Conservation (phyloP, 768 basidiomycete species). For the Tulasnella sp. region DNA sequence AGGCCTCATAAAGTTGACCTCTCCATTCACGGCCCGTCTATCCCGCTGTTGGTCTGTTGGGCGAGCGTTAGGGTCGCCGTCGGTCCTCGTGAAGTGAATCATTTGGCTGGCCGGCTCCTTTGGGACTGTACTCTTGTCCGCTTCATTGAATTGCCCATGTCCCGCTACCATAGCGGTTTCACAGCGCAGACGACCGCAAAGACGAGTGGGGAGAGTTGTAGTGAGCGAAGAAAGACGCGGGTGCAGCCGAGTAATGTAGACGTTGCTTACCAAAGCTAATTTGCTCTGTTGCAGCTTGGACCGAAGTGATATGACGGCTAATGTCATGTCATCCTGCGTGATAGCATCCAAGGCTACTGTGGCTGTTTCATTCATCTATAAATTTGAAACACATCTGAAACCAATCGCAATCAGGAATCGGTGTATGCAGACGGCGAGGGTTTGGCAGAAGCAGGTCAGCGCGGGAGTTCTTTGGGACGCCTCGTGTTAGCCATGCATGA, state of each 20-base stretch:
- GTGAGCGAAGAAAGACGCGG: neutral
- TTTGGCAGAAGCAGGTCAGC: neutral
- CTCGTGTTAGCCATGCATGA: neutral
- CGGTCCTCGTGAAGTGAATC: conserved; percentile 8
- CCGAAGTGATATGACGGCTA: neutral
- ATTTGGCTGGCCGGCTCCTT: neutral
- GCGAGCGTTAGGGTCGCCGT: conserved; percentile 1
- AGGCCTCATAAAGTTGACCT: conserved; percentile 2
- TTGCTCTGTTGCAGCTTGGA: neutral
- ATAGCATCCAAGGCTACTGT: neutral
- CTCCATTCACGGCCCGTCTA: neutral
- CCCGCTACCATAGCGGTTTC: neutral
- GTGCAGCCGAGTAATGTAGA: neutral
- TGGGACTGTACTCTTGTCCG: neutral
- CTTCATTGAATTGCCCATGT: neutral
- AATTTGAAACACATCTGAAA: neutral
- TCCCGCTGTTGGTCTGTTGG: neutral
- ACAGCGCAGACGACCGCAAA: neutral
- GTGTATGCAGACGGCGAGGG: neutral
- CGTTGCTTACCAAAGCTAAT: neutral
- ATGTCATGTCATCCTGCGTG: neutral
- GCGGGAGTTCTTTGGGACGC: neutral
- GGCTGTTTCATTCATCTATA: neutral
- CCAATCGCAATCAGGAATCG: neutral
- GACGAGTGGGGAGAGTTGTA: neutral